Base-by-base conservation (phyloP, 257 asterid species). In the Orobanche coerulescens region DNA sequence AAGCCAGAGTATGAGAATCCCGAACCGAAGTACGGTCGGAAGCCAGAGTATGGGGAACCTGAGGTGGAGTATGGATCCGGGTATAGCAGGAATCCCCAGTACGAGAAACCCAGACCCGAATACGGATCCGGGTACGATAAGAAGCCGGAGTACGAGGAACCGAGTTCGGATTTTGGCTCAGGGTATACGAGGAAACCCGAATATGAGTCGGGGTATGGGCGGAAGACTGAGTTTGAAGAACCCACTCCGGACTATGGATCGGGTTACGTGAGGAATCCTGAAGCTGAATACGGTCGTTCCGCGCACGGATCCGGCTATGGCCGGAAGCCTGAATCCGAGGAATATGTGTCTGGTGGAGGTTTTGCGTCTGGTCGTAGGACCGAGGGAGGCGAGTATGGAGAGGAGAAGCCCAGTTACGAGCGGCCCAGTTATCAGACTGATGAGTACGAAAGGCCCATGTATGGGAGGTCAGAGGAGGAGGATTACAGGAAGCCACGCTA, bases 391-490 rank as follows among this genome's bases (percentile, higher is more conserved):
- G 77, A 50, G 56, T 53, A 52, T 63, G 76, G n/a, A 6, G 75
- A 67, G 51, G 78, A 74, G 71, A 70, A 48, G 67, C 75, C 82
- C 3, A 70, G 75, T 30, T 74, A 80, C 54, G 81, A 59, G 67
- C 66, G 71, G 46, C 47, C 73, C 14, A 59, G 73, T 55, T 70
- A 69, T 51, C 73, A 65, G 66, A 49, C 71, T 11, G 82, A 76
- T 24, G 83, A 71, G 15, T 71, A 72, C 49, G 79, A 73, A 53
- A 81, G 81, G 61, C 91, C 87, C 12, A 79, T 81, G 74, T 87
- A 84, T 64, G 89, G 82, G 4, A 77, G 92, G 64, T 63, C 81
- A 1, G 87, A 81, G 82, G 91, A 81, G 64, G 86, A 79, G 67
- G 84, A 75, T 33, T 80, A 83, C 56, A 52, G 53, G 70, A 79